These are phyloP conservation scores for Diospyros lotus DNA, from an alignment of 148 eudicot species.

Conservation along the genomic window DNA sequence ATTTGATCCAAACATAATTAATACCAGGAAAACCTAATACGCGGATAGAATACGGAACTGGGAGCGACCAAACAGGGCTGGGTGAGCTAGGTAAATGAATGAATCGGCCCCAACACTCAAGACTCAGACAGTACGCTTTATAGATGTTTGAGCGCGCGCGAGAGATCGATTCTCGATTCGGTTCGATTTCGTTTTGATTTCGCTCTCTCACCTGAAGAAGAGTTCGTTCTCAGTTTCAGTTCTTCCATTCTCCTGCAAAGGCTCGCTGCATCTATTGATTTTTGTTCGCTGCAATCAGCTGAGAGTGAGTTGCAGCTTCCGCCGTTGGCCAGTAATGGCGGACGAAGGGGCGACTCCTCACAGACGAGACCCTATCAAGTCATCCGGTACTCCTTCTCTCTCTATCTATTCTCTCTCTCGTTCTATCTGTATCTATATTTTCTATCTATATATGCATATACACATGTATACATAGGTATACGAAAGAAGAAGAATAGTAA, in stretches of 20 bases:
- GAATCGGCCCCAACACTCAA: too few relatives aligned
- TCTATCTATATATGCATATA: too few relatives aligned
- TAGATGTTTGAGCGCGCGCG: conserved; percentile 3
- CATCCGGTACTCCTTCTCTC: conserved; percentile 43
- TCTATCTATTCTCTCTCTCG: background rate
- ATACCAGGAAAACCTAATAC: too few relatives aligned
- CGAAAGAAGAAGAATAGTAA: too few relatives aligned
- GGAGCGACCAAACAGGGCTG: too few relatives aligned
- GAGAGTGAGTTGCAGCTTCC: background rate
- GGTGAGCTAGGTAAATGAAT: too few relatives aligned
- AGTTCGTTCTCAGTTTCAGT: background rate
- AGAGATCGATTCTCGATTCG: background rate
- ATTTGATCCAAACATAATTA: too few relatives aligned
- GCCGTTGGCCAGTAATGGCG: conserved; percentile 37
- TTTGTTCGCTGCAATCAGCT: background rate
- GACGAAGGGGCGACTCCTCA: conserved; percentile 48
- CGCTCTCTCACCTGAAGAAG: background rate
- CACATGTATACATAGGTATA: too few relatives aligned
- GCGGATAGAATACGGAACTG: too few relatives aligned
- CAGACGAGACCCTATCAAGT: conserved; percentile 65
- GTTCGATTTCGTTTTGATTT: background rate
- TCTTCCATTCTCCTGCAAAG: background rate
- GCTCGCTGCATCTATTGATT: background rate
- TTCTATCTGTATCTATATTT: too few relatives aligned
- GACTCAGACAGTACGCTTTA: too few relatives aligned